Evolutionary conservation across 1,284 basidiomycete genomes (phyloP), one percentile per base, ranked within the genome.

Genomic region (Ustilago cynodontis): DNA sequence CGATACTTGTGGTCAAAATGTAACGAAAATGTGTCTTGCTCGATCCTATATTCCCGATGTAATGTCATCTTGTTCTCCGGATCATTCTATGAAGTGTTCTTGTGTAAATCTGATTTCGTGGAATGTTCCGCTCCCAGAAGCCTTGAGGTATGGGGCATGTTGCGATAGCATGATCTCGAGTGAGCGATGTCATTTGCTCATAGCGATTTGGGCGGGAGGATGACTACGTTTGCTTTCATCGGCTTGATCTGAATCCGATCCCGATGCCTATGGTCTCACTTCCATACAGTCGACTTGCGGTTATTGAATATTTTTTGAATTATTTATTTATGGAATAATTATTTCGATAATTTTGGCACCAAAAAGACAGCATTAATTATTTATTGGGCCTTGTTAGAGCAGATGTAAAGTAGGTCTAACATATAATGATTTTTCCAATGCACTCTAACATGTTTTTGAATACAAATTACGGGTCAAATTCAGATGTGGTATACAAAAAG

Each of bases 31-130:
- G 41, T 53, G 2, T 24, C 35, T 33, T 51, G 50, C 20, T 51
- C 57, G 56, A 41, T 51, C 22, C 47, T 66, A 29, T 71, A 65
- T 65, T 70, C 56, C 59, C 64, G 59, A 61, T 66, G 69, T 59
- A 65, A 62, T 65, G 24, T 43, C 62, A 50, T 65, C 61, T 55
- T 49, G 26, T 20, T 58, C 28, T 37, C 24, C 18, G 10, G 35
- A 16, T 13, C 35, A 22, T 0, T 39, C 33, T 24, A 14, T 6
- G 8, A 1, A 14, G 37, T 39, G 20, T 54, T 9, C n/a, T 57
- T n/a, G 39, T 39, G 13, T 16, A 6, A n/a, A n/a, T 39, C 11
- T 33, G 31, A 22, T 14, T 49, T 16, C 45, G 24, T n/a, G 2
- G 6, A 49, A 5, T 11, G 45, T 22, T 22, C 6, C 24, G n/a